These are phyloP conservation scores for Epichloe typhina DNA, from an alignment of 2,329 filamentous ascomycete species.

Conservation along the genomic window DNA sequence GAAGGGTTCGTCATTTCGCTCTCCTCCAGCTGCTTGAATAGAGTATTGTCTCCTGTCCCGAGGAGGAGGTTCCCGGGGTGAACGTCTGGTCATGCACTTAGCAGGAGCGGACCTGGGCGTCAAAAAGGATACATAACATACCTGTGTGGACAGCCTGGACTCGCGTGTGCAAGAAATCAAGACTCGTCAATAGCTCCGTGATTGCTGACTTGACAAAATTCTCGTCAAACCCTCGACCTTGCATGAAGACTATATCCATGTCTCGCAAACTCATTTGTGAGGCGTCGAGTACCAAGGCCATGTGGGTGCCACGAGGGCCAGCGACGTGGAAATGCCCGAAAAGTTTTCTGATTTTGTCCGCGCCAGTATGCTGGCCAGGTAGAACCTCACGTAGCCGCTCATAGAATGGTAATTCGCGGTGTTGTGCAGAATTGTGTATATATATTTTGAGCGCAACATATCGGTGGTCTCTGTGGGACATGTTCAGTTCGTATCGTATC, in stretches of 20 bases:
- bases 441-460: background rate
- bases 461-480: background rate
- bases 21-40: background rate
- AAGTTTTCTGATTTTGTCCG: background rate
- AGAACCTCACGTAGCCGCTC: background rate
- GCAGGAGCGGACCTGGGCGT: too few species aligned
- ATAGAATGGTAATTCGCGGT: background rate
- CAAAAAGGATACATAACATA: background rate
- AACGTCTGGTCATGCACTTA: background rate
- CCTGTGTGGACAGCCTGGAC: background rate
- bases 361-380: background rate
- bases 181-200: background rate
- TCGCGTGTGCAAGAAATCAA: background rate
- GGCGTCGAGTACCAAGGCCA: background rate
- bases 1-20: background rate
- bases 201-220: background rate
- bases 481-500: background rate
- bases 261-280: background rate
- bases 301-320: background rate
- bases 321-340: background rate
- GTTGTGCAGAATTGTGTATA: background rate
- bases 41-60: background rate
- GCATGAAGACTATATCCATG: background rate
- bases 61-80: background rate
- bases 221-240: background rate